Base-by-base conservation (phyloP, 176 grass and related monocot genomes). In the Zea luxurians region DNA sequence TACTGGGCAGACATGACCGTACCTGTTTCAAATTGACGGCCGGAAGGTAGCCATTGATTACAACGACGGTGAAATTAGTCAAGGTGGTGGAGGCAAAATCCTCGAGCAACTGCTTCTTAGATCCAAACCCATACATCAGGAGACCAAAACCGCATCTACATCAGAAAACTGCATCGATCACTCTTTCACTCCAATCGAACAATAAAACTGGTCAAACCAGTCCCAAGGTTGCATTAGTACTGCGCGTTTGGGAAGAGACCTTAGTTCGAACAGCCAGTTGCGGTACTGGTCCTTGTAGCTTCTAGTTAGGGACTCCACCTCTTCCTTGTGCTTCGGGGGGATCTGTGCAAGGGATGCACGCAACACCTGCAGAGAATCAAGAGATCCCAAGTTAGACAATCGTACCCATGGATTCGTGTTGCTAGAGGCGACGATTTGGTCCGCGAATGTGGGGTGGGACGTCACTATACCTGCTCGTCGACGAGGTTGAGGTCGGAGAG, bases 91-190 rank as follows among this genome's bases (percentile, higher is more conserved):
- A 97, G 48, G 91, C 91, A 55, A 97, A 97, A 88, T 97, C 89
- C 84, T 97, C 89, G 16, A 93, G 90, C 76, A 93, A 79, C 21
- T 46, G 40, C 70, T 93, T 97, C 80, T 97, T 97, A 15, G 94
- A 97, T 61, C 94, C 91, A 90, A 97, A 97, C 6, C 91, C 94
- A 82, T 97, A 93, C 91, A 93, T 97, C 82, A 93, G 66, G 57
- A 97, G 91, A 20, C 89, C 64, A 63, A 93, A 97, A 13, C 89
- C 87, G 37, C 89, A 97, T 68, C 91, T 93, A 12, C 70, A 85
- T 6, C 10, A 70, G 11, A 77, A 53, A 48, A 76, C 3, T 0
- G 4, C 38, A 11, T 4, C 40, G 5, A 67, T 79, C 34, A 52
- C 55, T 82, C 43, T 13, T 37, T 82, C 61, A n/a, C 37, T 41